A percentile compares a stretch with the other conserved stretches of the same genome.
These are phyloP conservation scores for Paragyromitra xinjiangensis DNA, from an alignment of 495 filamentous ascomycete species.

Conservation along the genomic window DNA sequence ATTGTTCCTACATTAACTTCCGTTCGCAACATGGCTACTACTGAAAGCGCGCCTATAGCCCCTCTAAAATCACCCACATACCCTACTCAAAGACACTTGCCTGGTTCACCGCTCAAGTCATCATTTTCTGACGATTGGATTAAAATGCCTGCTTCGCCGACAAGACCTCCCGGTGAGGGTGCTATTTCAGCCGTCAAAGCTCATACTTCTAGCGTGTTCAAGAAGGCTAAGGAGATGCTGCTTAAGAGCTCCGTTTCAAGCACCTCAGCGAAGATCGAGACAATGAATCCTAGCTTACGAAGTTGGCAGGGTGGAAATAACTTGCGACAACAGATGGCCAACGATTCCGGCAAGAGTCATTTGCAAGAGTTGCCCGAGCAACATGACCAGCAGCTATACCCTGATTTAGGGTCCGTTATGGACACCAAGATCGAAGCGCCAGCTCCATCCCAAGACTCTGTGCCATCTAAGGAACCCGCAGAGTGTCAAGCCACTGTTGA, in stretches of 20 bases:
- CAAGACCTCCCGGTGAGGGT: slow-evolving; percentile 43
- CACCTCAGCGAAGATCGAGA: slow-evolving; percentile 51
- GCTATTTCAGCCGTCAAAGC: slow-evolving; percentile 57
- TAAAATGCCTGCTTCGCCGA: slow-evolving; percentile 34
- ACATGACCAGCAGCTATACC: slow-evolving; percentile 49
- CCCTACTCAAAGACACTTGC: slow-evolving; percentile 23
- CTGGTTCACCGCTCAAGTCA: slow-evolving; percentile 40
- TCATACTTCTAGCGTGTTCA: slow-evolving; percentile 51
- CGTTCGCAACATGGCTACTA: slow-evolving; percentile 12
- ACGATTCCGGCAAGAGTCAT: not conserved
- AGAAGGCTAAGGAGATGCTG: slow-evolving; percentile 56
- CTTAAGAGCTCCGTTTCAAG: slow-evolving; percentile 70
- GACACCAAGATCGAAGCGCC: not conserved
- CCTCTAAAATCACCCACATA: slow-evolving; percentile 41
- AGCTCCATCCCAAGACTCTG: slow-evolving; percentile 47
- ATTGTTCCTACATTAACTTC: slow-evolving; percentile 2
- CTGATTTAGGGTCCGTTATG: slow-evolving; percentile 43
- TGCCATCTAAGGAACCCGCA: slow-evolving; percentile 57
- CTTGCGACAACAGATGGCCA: slow-evolving; percentile 41
- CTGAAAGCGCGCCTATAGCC: slow-evolving; percentile 16
- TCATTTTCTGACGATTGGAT: slow-evolving; percentile 50
- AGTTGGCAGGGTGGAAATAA: slow-evolving; percentile 60
- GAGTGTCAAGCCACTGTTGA: slow-evolving; percentile 1
- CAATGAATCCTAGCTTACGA: slow-evolving; percentile 62
- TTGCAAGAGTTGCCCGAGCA: slow-evolving; percentile 17